phyloP scores from a whole-genome alignment of 441 rosid genomes.

The Pelargonium myrrhifolium region DNA sequence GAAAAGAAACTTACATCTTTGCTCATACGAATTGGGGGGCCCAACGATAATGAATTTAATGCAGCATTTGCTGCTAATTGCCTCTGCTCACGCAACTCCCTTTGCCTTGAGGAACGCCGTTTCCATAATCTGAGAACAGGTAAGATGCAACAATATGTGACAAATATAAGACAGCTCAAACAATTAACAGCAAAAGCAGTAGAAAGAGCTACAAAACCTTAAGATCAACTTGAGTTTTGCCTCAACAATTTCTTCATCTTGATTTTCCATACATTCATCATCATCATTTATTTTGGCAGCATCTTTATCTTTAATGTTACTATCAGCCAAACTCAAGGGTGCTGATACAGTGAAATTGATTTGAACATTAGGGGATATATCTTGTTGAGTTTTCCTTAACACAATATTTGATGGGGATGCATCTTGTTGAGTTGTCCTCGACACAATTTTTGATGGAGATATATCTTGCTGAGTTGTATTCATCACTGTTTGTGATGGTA shows the following conservation, averaged over 20 bases:
- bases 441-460: slow-evolving; percentile 7
- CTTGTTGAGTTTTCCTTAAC: slow-evolving; percentile 11
- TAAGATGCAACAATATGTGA: slow-evolving; percentile 12
- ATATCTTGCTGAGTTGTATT: slow-evolving; percentile 29
- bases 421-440: neutral
- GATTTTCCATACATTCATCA: slow-evolving; percentile 28
- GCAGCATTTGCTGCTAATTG: slow-evolving; percentile 69
- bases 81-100: slow-evolving; percentile 58
- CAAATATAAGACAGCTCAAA: neutral
- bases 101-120: slow-evolving; percentile 52
- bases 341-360: slow-evolving; percentile 16
- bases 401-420: neutral
- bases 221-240: slow-evolving; percentile 80
- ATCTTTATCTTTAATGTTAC: slow-evolving; percentile 34
- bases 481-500: slow-evolving; percentile 21
- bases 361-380: slow-evolving; percentile 25
- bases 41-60: slow-evolving; percentile 59
- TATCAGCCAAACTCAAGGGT: slow-evolving; percentile 24
- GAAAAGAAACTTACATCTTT: slow-evolving; percentile 47
- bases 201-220: slow-evolving; percentile 44
- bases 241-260: slow-evolving; percentile 54
- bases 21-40: slow-evolving; percentile 56
- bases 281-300: slow-evolving; percentile 24
- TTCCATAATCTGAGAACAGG: slow-evolving; percentile 68
- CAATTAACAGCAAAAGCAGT: neutral